Evolutionary conservation across 345 rosid genomes (phyloP).

Genomic region (Kandelia obovata): DNA sequence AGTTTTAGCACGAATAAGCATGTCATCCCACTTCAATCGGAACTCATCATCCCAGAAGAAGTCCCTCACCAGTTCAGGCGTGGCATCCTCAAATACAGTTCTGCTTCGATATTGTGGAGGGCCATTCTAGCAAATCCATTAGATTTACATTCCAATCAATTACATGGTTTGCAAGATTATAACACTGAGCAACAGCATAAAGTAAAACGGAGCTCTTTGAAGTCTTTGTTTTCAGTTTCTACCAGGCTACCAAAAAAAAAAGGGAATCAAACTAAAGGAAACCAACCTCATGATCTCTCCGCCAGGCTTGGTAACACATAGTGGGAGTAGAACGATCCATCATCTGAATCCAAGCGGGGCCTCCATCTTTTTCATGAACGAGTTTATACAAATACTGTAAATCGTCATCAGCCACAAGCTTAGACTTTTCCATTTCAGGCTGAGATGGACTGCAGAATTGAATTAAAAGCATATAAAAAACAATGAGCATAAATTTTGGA

Average conservation of each 20-base stretch:
- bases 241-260: background rate
- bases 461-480: background rate
- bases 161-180: conserved; percentile 3
- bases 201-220: background rate
- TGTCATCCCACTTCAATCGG: conserved; percentile 82
- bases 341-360: conserved; percentile 95
- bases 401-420: conserved; percentile 57
- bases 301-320: conserved; percentile 87
- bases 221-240: background rate
- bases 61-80: conserved; percentile 85
- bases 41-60: conserved; percentile 97
- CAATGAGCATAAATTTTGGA: background rate
- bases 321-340: conserved; percentile 77
- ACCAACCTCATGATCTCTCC: conserved; percentile 77
- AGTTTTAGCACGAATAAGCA: conserved; percentile 59
- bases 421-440: conserved; percentile 29
- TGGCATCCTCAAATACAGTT: conserved; percentile 81
- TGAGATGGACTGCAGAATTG: conserved; percentile 38
- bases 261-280: background rate
- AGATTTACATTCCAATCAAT: conserved; percentile 23
- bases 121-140: conserved; percentile 48
- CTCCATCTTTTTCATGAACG: conserved; percentile 87
- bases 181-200: conserved; percentile 1
- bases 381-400: conserved; percentile 59
- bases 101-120: conserved; percentile 90